A percentile compares a stretch with the other conserved stretches of the same genome.
These are phyloP conservation scores for Ustulina deusta DNA, from an alignment of 2,329 filamentous ascomycete species.

Conservation along the genomic window DNA sequence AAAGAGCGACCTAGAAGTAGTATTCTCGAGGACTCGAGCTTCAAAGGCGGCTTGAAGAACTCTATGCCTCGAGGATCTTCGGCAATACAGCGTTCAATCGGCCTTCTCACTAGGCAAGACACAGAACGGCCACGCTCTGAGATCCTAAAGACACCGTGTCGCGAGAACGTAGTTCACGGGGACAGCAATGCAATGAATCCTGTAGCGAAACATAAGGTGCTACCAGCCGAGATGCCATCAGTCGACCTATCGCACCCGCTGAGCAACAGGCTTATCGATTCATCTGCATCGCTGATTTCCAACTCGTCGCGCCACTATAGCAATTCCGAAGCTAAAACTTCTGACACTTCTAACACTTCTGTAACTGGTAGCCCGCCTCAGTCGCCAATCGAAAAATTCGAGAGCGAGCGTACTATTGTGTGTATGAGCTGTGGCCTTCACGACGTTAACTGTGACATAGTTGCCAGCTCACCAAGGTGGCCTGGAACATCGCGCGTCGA, in stretches of 20 bases:
- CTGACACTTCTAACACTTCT: constrained; percentile 42
- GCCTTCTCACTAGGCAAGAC: constrained; percentile 46
- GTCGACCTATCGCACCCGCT: constrained; percentile 3
- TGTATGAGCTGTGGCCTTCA: constrained; percentile 25
- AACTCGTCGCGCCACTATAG: constrained; percentile 32
- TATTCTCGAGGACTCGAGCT: constrained; percentile 31
- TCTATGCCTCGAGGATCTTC: constrained; percentile 49
- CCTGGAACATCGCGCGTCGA: not conserved
- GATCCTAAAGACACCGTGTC: constrained; percentile 51
- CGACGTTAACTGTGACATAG: not conserved
- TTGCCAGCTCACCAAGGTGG: not conserved
- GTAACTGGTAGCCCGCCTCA: constrained; percentile 27
- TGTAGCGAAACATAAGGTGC: constrained; percentile 39
- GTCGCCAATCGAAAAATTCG: not conserved
- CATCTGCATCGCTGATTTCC: constrained; percentile 33
- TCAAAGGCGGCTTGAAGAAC: constrained; percentile 48
- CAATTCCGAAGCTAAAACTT: constrained; percentile 40
- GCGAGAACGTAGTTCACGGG: constrained; percentile 65
- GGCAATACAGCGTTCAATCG: constrained; percentile 52
- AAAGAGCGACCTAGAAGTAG: constrained; percentile 25
- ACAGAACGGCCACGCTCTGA: constrained; percentile 2
- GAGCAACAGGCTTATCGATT: constrained; percentile 20
- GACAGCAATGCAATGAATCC: constrained; percentile 66
- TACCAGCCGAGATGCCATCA: constrained; percentile 2
- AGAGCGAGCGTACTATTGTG: constrained; percentile 20